phyloP scores from a whole-genome alignment of 1,284 basidiomycete species.

The Trichosporon coremiiforme region DNA sequence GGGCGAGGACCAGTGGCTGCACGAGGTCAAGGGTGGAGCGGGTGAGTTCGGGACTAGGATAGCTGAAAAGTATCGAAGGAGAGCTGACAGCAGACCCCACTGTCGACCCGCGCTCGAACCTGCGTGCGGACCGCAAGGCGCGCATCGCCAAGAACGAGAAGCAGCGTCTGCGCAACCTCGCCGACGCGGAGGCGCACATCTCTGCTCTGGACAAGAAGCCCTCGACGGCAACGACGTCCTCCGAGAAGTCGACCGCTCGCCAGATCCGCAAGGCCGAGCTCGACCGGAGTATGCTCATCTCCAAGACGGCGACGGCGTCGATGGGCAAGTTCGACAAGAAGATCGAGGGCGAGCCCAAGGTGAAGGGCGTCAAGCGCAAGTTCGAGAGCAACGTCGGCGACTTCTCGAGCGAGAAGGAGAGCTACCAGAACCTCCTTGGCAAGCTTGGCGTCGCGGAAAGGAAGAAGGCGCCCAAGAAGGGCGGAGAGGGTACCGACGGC shows the following conservation, averaged over 20 bases:
- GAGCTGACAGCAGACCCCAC: conserved; percentile 60
- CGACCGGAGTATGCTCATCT: conserved; percentile 73
- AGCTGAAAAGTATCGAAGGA: background rate
- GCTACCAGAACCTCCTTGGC: conserved; percentile 73
- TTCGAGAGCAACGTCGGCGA: conserved; percentile 59
- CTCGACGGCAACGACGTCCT: conserved; percentile 30
- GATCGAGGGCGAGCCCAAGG: conserved; percentile 86
- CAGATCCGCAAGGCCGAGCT: conserved; percentile 71
- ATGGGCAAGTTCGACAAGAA: conserved; percentile 88
- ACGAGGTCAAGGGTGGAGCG: conserved; percentile 81
- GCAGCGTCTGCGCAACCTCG: conserved; percentile 77
- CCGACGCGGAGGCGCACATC: conserved; percentile 59
- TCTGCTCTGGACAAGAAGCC: conserved; percentile 29
- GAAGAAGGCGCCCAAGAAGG: conserved; percentile 59
- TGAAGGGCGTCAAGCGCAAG: conserved; percentile 88
- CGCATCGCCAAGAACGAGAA: conserved; percentile 67
- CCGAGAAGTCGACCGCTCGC: conserved; percentile 49
- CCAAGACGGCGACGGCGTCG: conserved; percentile 84
- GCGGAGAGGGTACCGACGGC: conserved; percentile 57
- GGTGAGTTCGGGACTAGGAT: conserved; percentile 61
- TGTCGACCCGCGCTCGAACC: conserved; percentile 81
- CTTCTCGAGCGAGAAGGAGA: conserved; percentile 67
- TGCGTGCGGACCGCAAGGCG: conserved; percentile 66
- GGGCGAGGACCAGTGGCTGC: conserved; percentile 85
- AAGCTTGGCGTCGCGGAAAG: conserved; percentile 69